phyloP scores from a whole-genome alignment of 257 asterid genomes.

The Echites panduratus region DNA sequence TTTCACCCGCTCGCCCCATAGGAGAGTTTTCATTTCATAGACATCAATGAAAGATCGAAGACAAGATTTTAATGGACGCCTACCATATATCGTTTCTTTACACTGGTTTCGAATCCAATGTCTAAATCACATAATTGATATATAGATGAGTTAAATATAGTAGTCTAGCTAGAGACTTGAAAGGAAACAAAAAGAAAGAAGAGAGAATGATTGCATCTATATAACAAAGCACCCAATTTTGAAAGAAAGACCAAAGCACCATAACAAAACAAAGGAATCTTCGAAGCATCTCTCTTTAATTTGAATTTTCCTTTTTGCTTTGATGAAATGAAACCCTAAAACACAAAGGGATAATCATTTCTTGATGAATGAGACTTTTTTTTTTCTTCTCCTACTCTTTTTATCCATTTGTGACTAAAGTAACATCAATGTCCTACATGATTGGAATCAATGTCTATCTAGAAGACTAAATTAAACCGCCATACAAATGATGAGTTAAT shows the following conservation, averaged over 20 bases:
- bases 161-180: not conserved
- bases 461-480: not conserved
- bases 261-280: not conserved
- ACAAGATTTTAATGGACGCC: not conserved
- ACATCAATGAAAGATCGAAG: not conserved
- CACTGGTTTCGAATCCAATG: not conserved
- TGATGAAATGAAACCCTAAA: constrained; percentile 1
- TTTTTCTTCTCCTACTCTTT: not conserved
- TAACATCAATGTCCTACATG: constrained; percentile 18
- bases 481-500: not conserved
- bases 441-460: not conserved
- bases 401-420: constrained; percentile 1
- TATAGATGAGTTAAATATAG: not conserved
- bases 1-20: not conserved
- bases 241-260: constrained; percentile 1
- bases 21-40: not conserved
- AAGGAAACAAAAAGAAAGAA: not conserved
- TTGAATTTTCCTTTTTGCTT: not conserved
- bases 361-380: not conserved
- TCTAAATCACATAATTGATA: not conserved
- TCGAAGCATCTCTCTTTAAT: not conserved
- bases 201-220: constrained; percentile 4
- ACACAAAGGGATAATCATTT: not conserved
- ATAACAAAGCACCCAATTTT: not conserved
- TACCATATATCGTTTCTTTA: not conserved